phyloP scores from a whole-genome alignment of 1,284 basidiomycete genomes.

The Irpex sp. region DNA sequence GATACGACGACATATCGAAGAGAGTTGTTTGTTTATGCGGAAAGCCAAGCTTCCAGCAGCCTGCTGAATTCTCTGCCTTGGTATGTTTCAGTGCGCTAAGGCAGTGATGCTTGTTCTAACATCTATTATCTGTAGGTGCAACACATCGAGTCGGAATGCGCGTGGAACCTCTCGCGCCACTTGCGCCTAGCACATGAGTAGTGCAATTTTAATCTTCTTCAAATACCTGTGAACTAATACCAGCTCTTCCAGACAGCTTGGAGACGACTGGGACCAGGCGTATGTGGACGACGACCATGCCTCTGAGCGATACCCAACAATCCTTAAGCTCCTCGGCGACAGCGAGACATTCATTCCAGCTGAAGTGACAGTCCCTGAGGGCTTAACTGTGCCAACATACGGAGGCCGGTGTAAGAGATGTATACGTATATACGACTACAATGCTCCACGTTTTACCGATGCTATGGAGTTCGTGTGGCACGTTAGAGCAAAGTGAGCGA shows the following conservation, averaged over 20 bases:
- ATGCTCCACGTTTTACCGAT: neutral
- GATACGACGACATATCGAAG: neutral
- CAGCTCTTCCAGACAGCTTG: no score
- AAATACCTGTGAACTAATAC: no score
- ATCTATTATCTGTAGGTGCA: neutral
- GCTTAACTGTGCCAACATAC: neutral
- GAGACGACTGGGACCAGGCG: no score
- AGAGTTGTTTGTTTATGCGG: slow-evolving; percentile 1
- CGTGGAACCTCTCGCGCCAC: no score
- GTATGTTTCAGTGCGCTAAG: neutral
- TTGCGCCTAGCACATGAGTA: no score
- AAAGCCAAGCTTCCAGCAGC: slow-evolving; percentile 2
- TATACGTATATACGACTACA: neutral
- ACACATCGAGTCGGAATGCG: neutral
- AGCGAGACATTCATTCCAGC: neutral
- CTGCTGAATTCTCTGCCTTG: slow-evolving; percentile 2
- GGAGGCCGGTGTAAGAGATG: neutral
- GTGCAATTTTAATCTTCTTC: no score
- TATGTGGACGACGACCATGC: neutral
- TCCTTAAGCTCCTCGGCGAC: neutral
- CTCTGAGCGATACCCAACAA: no score
- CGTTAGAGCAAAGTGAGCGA: neutral
- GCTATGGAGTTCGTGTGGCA: neutral
- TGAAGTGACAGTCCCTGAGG: neutral
- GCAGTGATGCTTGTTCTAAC: neutral